A percentile compares a stretch with the other conserved stretches of the same genome.
Conservation (phyloP, 2,329 filamentous ascomycete genomes). For the Pseudonectria buxi region DNA sequence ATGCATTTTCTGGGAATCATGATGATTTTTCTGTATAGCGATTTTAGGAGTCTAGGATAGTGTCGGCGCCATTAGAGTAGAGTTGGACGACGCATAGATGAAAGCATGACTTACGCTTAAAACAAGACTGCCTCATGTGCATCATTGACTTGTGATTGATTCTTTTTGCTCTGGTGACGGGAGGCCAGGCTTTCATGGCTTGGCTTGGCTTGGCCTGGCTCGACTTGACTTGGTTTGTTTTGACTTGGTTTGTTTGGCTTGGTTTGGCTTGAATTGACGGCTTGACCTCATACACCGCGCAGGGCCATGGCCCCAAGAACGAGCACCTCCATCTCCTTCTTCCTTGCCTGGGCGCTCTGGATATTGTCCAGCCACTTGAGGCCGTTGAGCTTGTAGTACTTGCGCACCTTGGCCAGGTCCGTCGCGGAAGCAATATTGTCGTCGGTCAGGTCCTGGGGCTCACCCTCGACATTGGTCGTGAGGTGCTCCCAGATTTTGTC, state of each 20-base stretch:
- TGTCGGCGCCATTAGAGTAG: constrained; percentile 16
- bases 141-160: neutral
- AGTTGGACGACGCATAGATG: constrained; percentile 21
- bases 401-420: constrained; percentile 65
- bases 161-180: neutral
- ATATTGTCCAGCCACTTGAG: constrained; percentile 43
- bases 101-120: constrained; percentile 23
- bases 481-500: constrained; percentile 55
- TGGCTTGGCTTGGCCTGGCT: neutral
- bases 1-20: constrained; percentile 6
- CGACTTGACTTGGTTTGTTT: neutral
- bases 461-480: constrained; percentile 53
- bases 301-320: constrained; percentile 69
- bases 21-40: constrained; percentile 13
- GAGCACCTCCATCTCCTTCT: constrained; percentile 57
- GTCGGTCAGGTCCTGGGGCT: constrained; percentile 53
- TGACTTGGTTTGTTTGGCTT: neutral
- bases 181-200: neutral
- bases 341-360: constrained; percentile 36
- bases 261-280: neutral
- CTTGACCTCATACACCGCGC: constrained; percentile 31
- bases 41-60: constrained; percentile 20
- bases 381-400: constrained; percentile 77
- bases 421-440: constrained; percentile 50
- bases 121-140: constrained; percentile 6